Base-by-base conservation (phyloP, 768 basidiomycete species). In the Amanita inopinata region DNA sequence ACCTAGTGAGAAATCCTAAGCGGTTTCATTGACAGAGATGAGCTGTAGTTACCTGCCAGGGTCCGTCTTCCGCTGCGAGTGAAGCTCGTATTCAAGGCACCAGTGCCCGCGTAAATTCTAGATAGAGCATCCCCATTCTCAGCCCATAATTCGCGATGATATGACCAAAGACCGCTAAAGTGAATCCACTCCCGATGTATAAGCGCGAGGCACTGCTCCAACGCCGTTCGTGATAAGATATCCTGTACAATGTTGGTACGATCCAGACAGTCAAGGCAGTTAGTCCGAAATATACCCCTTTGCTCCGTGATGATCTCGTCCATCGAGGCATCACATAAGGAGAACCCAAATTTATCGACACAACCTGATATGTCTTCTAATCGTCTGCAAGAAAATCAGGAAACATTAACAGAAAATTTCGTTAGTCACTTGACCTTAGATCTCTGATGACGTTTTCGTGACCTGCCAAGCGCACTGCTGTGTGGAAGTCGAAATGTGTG, bases 161-260 rank as follows among this genome's bases (percentile, higher is more conserved):
- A 69, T 0, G 76, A 69, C 89, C 92, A 97, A 7, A 98, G 65
- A 5, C 73, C 62, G 45, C 66, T 68, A 7, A 78, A 77, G 40
- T 74, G 70, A 20, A 78, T 54, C 84, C 87, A 92, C 55, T 83
- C 83, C 1, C 80, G 76, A 30, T 80, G 80, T 38, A 86, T 77
- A 28, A 90, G 80, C 31, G 70, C 58, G 25, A 98, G 74, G 56
- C 89, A 98, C 48, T 86, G 76, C 53, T 91, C 83, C 11, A 97
- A 67, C 0, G 82, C 78, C 31, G 73, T 74, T 9, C 83, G 75
- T 3, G 93, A 94, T 33, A 97, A 67, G 52, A 96, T 90, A 54
- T 98, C 94, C 61, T 99, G 88, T 1, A 96, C 82, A 51, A 97
- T 94, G 59, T 99, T 99, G 3, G 96, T 99, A 28, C 96, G 81